Percentiles rank a stretch among this genome's conserved stretches.
These are phyloP conservation scores for Pugionium cornutum DNA, from an alignment of 345 rosid genomes.

Conservation along the genomic window DNA sequence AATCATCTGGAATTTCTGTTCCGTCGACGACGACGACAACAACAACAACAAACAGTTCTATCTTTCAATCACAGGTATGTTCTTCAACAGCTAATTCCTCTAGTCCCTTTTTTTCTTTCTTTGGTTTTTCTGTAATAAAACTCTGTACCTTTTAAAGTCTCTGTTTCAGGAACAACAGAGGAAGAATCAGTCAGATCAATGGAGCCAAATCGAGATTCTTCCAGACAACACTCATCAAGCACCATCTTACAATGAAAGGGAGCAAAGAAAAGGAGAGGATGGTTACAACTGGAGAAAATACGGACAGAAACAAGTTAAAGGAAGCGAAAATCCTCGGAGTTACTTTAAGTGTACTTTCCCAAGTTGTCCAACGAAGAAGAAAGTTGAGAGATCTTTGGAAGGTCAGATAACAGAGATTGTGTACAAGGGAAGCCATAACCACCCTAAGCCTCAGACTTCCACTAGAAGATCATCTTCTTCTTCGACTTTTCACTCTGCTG, in stretches of 20 bases:
- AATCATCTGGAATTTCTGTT: conserved; percentile 41
- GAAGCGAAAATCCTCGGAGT: conserved; percentile 95
- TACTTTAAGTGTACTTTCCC: conserved; percentile 93
- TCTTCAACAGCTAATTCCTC: background rate
- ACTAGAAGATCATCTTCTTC: conserved; percentile 52
- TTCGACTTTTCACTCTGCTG: conserved; percentile 35
- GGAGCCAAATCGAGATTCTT: conserved; percentile 27
- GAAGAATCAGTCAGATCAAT: conserved; percentile 15
- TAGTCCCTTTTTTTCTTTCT: too few relatives aligned
- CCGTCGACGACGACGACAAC: conserved; percentile 28
- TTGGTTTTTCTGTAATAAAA: too few relatives aligned
- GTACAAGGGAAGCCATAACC: conserved; percentile 92
- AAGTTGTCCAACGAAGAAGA: conserved; percentile 86
- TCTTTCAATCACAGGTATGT: conserved; percentile 48
- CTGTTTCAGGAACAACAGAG: too few relatives aligned
- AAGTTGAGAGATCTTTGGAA: conserved; percentile 81
- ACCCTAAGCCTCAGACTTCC: conserved; percentile 72
- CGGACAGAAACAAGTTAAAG: conserved; percentile 96
- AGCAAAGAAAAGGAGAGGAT: conserved; percentile 73
- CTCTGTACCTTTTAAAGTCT: too few relatives aligned
- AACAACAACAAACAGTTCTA: conserved; percentile 26
- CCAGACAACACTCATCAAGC: conserved; percentile 20
- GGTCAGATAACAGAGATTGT: conserved; percentile 95
- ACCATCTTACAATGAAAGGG: conserved; percentile 41
- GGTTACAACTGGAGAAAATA: conserved; percentile 98